Percentiles rank a stretch among this genome's conserved stretches.
Conservation (phyloP, 169 alveolate genomes). For the Amoebophrya sp. region DNA sequence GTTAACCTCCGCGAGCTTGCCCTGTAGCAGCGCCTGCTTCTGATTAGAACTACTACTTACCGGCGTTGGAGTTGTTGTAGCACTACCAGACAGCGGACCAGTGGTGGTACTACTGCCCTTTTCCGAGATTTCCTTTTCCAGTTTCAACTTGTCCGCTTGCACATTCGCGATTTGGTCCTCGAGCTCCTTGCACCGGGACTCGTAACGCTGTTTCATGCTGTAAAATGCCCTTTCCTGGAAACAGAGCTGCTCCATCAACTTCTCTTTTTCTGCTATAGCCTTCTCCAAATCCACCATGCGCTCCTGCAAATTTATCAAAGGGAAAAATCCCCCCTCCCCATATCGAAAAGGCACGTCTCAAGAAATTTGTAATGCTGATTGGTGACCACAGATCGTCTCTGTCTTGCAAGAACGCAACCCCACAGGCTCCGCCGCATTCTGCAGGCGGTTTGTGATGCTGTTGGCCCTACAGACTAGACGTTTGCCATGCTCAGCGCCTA, state of each 20-base stretch:
- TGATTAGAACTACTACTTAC: not conserved
- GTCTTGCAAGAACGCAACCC: no score
- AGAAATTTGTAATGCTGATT: no score
- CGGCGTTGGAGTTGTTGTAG: not conserved
- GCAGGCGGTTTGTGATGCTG: no score
- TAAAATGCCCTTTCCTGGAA: not conserved
- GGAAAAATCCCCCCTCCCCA: no score
- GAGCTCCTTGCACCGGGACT: not conserved
- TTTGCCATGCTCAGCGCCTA: no score
- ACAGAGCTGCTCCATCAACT: conserved; percentile 24
- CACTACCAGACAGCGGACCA: not conserved
- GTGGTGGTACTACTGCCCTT: not conserved
- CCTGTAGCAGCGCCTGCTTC: not conserved
- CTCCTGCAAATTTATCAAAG: not conserved
- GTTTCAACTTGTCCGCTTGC: not conserved
- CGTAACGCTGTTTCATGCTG: not conserved
- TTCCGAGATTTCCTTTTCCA: not conserved
- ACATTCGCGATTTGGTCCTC: not conserved
- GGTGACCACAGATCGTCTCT: no score
- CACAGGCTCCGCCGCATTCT: no score
- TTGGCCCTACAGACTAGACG: no score
- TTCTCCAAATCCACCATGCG: not conserved
- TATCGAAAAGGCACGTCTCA: no score
- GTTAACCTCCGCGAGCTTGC: conserved; percentile 11
- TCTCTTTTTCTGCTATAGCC: not conserved